phyloP scores from a whole-genome alignment of 129 eudicot genomes.

The Ambrosia artemisiifolia region DNA sequence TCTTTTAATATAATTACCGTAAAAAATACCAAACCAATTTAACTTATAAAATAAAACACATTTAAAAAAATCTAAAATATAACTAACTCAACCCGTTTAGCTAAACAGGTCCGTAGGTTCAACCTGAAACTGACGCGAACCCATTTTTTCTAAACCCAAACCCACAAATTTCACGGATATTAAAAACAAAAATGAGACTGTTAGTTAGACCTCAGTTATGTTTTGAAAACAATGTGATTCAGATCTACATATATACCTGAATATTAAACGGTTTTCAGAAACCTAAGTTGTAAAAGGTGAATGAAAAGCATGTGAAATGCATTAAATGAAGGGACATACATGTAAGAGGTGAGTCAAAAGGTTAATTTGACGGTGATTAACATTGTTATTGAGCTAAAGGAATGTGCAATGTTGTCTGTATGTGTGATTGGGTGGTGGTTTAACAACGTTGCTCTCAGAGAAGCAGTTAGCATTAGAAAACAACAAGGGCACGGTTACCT shows the following conservation, averaged over 20 bases:
- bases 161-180: background rate
- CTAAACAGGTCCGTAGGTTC: no score
- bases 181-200: background rate
- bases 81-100: no score
- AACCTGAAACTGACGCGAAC: no score
- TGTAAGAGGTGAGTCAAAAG: background rate
- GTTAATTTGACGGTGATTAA: slow-evolving; percentile 11
- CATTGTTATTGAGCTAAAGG: background rate
- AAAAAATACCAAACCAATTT: no score
- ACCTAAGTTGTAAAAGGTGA: background rate
- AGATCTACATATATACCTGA: slow-evolving; percentile 16
- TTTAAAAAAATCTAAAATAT: no score
- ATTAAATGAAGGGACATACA: background rate
- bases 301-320: no score
- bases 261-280: slow-evolving; percentile 2
- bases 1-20: no score
- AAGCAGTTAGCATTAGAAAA: slow-evolving; percentile 30
- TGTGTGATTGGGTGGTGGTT: slow-evolving; percentile 2
- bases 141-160: background rate
- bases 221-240: slow-evolving; percentile 2
- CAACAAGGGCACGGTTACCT: slow-evolving; percentile 24
- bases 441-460: slow-evolving; percentile 7
- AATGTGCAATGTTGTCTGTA: background rate
- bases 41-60: no score
- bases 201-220: no score